These are phyloP conservation scores for Gossypium longicalyx DNA, from an alignment of 345 rosid genomes.

Conservation along the genomic window DNA sequence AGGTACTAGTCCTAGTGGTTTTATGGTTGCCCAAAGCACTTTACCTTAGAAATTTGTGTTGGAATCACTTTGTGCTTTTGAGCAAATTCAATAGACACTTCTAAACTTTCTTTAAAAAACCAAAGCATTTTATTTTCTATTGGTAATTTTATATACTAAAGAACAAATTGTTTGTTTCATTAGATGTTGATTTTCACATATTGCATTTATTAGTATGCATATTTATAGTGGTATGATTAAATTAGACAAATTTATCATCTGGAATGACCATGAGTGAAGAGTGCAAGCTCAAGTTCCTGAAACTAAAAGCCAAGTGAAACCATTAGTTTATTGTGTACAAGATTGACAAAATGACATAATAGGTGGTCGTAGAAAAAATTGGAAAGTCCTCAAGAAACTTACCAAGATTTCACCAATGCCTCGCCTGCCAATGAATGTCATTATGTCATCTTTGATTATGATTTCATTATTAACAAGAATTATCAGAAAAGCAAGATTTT, in stretches of 20 bases:
- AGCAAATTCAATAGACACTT: too few relatives aligned
- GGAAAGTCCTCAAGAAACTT: conserved; percentile 58
- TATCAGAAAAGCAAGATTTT: conserved; percentile 94
- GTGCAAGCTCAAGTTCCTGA: conserved; percentile 79
- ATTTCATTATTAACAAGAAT: conserved; percentile 71
- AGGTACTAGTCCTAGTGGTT: too few relatives aligned
- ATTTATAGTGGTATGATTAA: too few relatives aligned
- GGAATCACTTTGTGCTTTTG: too few relatives aligned
- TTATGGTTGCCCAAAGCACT: too few relatives aligned
- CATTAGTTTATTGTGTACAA: conserved; percentile 72
- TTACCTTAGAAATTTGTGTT: too few relatives aligned
- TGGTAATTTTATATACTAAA: too few relatives aligned
- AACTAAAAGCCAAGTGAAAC: conserved; percentile 76
- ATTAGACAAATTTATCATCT: conserved; percentile 79
- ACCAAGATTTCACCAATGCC: conserved; percentile 58
- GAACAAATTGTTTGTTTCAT: not conserved
- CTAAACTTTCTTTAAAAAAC: too few relatives aligned
- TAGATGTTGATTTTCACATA: not conserved
- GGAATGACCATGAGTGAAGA: conserved; percentile 89
- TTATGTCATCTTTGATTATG: conserved; percentile 77
- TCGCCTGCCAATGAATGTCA: conserved; percentile 82
- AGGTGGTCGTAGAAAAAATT: conserved; percentile 73
- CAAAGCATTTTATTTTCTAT: too few relatives aligned
- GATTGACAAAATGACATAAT: conserved; percentile 50
- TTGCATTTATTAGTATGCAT: not conserved